Evolutionary conservation across 2,329 filamentous ascomycete species (phyloP), one percentile per base, ranked within the genome.

Genomic region (Penicillium sp.): DNA sequence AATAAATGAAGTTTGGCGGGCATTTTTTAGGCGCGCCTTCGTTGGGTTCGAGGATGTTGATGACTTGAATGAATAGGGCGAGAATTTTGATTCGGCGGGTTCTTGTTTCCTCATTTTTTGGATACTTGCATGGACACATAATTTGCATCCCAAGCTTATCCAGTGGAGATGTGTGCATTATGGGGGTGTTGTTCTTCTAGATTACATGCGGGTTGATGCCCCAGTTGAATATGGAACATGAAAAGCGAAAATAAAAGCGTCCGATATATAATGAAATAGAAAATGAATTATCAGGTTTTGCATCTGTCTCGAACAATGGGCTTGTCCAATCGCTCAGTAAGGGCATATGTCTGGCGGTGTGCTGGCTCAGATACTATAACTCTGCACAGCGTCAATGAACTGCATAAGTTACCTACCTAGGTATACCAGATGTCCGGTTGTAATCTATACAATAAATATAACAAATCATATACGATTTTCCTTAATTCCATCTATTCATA

Each of bases 1-100:
- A 23, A 69, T 68, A 19, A 87, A 88, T 68, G 85, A 87, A 69
- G 78, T 84, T 6, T 96, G 91, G 91, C 79, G 86, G 56, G 84
- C 87, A 46, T 96, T 96, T 69, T 76, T 95, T 27, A 73, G 78
- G 55, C 84, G 90, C 52, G 91, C 91, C 0, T 96, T 94, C 74
- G 89, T 96, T 19, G 83, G 85, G 36, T 91, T 87, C 3, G 75
- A 89, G 63, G 80, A 84, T 47, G 76, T 83, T 50, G 79, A 87
- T 46, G 84, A 93, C 38, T 78, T 95, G 53, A 70, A 81, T 44
- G 63, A 71, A 32, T 47, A 52, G 19, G 18, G 35, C 8, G 6
- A 11, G 23, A 23, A 3, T 39, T 38, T 47, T 32, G 13, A 26
- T 58, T 67, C n/a, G n/a, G n/a, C n/a, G n/a, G n/a, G n/a, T n/a